These are phyloP conservation scores for Butyriboletus appendiculatus DNA, from an alignment of 1,284 basidiomycete genomes.

Conservation along the genomic window DNA sequence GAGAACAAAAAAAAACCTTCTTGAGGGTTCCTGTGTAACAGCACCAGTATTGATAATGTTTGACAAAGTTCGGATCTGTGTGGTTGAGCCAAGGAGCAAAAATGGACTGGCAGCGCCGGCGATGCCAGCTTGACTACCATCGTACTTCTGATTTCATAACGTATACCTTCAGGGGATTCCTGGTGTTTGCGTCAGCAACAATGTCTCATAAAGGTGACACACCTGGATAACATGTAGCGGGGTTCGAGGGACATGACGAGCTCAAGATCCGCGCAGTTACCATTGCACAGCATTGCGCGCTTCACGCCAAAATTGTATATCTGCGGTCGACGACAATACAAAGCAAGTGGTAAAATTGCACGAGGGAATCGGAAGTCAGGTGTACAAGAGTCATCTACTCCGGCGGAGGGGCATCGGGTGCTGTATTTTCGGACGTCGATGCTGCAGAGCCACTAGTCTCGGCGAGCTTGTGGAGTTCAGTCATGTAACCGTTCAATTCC, in stretches of 20 bases:
- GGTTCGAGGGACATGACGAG: neutral
- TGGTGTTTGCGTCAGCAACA: neutral
- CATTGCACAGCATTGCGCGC: neutral
- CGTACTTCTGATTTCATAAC: neutral
- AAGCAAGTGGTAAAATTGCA: slow-evolving; percentile 4
- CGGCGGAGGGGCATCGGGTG: neutral
- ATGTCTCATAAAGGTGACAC: neutral
- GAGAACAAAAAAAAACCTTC: neutral
- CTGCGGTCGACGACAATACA: slow-evolving; percentile 6
- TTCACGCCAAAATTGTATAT: slow-evolving; percentile 1
- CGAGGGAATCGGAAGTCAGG: neutral
- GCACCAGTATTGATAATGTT: neutral
- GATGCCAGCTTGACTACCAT: neutral
- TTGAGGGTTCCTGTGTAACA: neutral
- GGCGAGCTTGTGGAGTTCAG: slow-evolving; percentile 30
- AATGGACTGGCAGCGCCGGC: neutral
- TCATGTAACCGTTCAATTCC: slow-evolving; percentile 36
- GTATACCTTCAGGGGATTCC: neutral
- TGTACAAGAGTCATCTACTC: slow-evolving; percentile 13
- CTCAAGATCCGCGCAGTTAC: neutral
- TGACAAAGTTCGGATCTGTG: neutral
- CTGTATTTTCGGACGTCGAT: slow-evolving; percentile 3
- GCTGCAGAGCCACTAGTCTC: slow-evolving; percentile 9
- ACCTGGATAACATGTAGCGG: neutral
- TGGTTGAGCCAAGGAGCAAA: neutral